Evolutionary conservation across 495 filamentous ascomycete species (phyloP), one percentile per base, ranked within the genome.

Genomic region (Cairneyella variabilis): DNA sequence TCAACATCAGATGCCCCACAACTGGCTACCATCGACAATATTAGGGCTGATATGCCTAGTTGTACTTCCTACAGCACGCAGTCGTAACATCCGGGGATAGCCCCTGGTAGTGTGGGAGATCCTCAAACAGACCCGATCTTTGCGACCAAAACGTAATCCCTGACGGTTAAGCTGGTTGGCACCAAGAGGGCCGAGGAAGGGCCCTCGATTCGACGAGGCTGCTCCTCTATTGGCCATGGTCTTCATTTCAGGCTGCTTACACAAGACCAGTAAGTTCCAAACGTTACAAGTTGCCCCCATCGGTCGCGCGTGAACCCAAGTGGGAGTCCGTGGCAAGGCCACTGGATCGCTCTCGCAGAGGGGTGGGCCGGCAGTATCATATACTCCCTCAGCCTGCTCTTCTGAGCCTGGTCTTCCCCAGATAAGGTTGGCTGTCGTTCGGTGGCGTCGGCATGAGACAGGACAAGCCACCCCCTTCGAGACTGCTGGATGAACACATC

Each of bases 371-470:
- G 32, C 32, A 32, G 32, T 42, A 53, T 53, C 58, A 62, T 58
- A 58, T 58, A 62, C 46, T 42, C 54, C 51, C 55, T 56, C 56
- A 53, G 59, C 50, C 52, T 27, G 48, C 52, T 42, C 47, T 53
- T 56, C 56, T 53, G 40, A 57, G 60, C 52, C 56, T 47, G 57
- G 50, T 49, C 46, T 57, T 50, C 57, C 53, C 57, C 56, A 63
- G 56, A 47, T 56, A 56, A 54, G 57, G 42, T 48, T 45, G 21
- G 36, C 48, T 47, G 51, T 56, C n/a, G 44, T 45, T 18, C 43
- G 50, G 49, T 60, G 49, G 56, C 60, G 53, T 46, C 43, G 49
- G 22, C 17, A 43, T 57, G 56, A 63, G 60, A 63, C 54, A 44
- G 9, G 48, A 43, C 51, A 57, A 57, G 57, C 60, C 56, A 59